Evolutionary conservation across 768 basidiomycete species (phyloP).

Genomic region (Rhodotorula paludigena): DNA sequence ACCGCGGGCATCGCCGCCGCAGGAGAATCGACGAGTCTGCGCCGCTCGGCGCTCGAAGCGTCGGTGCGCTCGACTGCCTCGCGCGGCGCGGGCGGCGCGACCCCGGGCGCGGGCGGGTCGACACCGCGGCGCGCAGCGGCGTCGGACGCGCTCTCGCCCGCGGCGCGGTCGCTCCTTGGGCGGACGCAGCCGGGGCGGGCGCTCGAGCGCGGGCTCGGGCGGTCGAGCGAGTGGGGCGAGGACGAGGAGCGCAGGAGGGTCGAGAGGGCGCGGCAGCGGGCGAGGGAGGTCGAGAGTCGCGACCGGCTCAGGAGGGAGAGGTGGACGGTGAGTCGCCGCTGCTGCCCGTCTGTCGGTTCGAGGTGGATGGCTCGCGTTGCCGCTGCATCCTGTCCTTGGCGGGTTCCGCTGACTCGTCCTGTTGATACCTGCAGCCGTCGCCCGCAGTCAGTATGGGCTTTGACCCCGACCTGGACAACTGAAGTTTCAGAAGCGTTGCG

Average conservation of each 20-base stretch:
- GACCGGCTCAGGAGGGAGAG: constrained; percentile 31
- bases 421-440: constrained; percentile 2
- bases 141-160: constrained; percentile 30
- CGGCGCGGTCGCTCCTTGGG: constrained; percentile 24
- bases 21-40: background rate
- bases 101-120: constrained; percentile 1
- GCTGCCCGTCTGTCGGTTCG: too few relatives aligned
- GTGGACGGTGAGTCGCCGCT: constrained; percentile 30
- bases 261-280: constrained; percentile 11
- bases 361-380: too few relatives aligned
- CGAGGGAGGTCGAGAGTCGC: constrained; percentile 29
- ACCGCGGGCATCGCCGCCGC: background rate
- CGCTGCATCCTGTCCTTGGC: background rate
- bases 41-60: background rate
- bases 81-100: background rate
- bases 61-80: constrained; percentile 27
- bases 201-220: constrained; percentile 23
- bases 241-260: constrained; percentile 17
- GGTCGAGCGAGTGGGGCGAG: constrained; percentile 4
- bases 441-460: constrained; percentile 15
- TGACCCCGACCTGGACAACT: constrained; percentile 22
- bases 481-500: too few relatives aligned
- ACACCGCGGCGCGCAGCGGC: too few relatives aligned
- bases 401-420: background rate
- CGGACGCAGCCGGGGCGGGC: constrained; percentile 27